Evolutionary conservation across 192 early-diverging fungal genomes (phyloP).

Genomic region (Neocallimastix lanati): DNA sequence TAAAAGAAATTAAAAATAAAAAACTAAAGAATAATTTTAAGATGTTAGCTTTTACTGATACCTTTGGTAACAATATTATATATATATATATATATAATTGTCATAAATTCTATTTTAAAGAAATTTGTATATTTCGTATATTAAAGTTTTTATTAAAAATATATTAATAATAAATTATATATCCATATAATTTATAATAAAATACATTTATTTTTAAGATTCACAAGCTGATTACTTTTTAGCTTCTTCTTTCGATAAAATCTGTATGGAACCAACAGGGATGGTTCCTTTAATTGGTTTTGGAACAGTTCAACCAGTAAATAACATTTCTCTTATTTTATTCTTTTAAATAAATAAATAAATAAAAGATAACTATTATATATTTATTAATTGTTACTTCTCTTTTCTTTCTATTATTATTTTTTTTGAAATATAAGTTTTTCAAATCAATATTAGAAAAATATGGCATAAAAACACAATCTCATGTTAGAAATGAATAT

Average conservation of each 20-base stretch:
- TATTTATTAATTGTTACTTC: too few relatives aligned
- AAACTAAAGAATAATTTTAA: constrained; percentile 15
- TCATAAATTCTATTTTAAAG: too few relatives aligned
- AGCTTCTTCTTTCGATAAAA: constrained; percentile 42
- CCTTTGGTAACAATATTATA: constrained; percentile 24
- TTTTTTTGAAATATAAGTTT: constrained; percentile 9
- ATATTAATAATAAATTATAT: too few relatives aligned
- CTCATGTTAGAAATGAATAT: constrained; percentile 36
- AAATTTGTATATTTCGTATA: too few relatives aligned
- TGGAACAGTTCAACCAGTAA: constrained; percentile 10
- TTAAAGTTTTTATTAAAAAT: too few relatives aligned
- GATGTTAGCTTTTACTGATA: constrained; percentile 41
- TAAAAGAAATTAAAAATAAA: constrained; percentile 20
- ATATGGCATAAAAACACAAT: constrained; percentile 28
- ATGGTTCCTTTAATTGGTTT: constrained; percentile 37
- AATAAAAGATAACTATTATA: too few relatives aligned
- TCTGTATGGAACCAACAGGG: constrained; percentile 39
- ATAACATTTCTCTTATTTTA: too few relatives aligned
- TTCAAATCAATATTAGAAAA: constrained; percentile 35
- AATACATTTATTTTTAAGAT: constrained; percentile 10
- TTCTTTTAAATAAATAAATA: too few relatives aligned
- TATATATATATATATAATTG: not conserved
- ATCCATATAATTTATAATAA: too few relatives aligned
- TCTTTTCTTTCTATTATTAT: too few relatives aligned
- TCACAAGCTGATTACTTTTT: constrained; percentile 44